Evolutionary conservation across 148 eudicot species (phyloP).

Genomic region (Vaccinium macrocarpon): DNA sequence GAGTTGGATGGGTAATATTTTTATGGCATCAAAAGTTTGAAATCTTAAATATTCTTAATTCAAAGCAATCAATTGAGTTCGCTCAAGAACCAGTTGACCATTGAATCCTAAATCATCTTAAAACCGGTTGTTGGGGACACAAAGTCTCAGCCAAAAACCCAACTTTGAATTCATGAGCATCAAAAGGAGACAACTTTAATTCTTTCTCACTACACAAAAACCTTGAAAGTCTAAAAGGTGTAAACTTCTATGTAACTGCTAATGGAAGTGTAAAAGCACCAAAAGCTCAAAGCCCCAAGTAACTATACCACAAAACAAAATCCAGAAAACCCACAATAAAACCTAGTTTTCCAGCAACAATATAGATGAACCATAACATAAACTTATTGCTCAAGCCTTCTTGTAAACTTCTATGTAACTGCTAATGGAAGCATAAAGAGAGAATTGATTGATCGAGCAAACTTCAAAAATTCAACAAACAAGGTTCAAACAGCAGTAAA

Average conservation of each 20-base stretch:
- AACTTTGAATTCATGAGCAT: background rate
- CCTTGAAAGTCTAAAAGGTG: background rate
- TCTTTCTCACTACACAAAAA: conserved; percentile 7
- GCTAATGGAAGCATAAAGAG: too few species aligned
- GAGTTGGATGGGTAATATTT: background rate
- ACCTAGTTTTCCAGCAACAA: too few species aligned
- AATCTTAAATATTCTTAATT: conserved; percentile 2
- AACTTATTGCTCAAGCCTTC: too few species aligned
- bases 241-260: background rate
- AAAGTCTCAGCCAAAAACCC: background rate
- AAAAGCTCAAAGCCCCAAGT: conserved; percentile 8
- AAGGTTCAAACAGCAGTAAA: too few species aligned
- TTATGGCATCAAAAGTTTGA: background rate
- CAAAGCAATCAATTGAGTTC: background rate
- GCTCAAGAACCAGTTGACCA: conserved; percentile 1
- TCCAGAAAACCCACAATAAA: conserved; percentile 2
- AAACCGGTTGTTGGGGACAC: background rate
- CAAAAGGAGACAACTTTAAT: background rate
- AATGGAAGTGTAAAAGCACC: conserved; percentile 3
- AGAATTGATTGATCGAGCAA: too few species aligned
- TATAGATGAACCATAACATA: too few species aligned
- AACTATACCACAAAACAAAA: conserved; percentile 17
- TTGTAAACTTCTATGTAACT: too few species aligned
- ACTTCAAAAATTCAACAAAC: too few species aligned
- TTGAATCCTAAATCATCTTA: background rate